phyloP scores from a whole-genome alignment of 306 rosid genomes.

The Herpetospermum pedunculosum region DNA sequence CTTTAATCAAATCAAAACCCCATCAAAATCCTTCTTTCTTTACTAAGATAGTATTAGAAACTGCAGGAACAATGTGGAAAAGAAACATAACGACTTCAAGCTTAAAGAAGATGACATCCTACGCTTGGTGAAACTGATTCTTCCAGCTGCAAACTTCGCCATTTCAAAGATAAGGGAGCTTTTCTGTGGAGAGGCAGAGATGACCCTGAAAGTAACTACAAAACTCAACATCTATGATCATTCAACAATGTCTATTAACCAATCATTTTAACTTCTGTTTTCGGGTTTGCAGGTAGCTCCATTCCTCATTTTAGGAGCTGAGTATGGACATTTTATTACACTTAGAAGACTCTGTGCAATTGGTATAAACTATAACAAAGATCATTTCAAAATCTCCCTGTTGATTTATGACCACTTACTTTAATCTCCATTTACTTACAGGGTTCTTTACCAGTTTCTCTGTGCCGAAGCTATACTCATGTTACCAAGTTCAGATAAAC shows the following conservation, averaged over 20 bases:
- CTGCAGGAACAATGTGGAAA: conserved; percentile 26
- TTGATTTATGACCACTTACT: background rate
- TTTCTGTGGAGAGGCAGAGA: conserved; percentile 83
- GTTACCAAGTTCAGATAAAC: conserved; percentile 47
- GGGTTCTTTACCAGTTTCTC: conserved; percentile 68
- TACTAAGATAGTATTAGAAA: background rate
- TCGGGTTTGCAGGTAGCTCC: conserved; percentile 52
- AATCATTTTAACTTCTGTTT: background rate
- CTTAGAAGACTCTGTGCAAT: conserved; percentile 61
- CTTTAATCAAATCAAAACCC: background rate
- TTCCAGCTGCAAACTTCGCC: conserved; percentile 55
- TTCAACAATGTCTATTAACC: conserved; percentile 3
- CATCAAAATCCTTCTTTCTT: background rate
- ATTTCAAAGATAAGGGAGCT: conserved; percentile 41
- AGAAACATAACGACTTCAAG: conserved; percentile 26
- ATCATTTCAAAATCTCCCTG: background rate
- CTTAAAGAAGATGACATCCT: conserved; percentile 69
- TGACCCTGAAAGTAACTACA: conserved; percentile 64
- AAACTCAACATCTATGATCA: conserved; percentile 1
- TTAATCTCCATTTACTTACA: conserved; percentile 11
- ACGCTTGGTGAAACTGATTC: conserved; percentile 41
- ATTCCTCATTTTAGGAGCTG: conserved; percentile 68
- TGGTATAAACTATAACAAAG: conserved; percentile 32
- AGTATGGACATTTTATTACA: conserved; percentile 74
- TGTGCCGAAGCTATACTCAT: conserved; percentile 64